A percentile compares a stretch with the other conserved stretches of the same genome.
Conservation (phyloP, 805 yeast genomes). For the Schizosaccharomyces japonicus region DNA sequence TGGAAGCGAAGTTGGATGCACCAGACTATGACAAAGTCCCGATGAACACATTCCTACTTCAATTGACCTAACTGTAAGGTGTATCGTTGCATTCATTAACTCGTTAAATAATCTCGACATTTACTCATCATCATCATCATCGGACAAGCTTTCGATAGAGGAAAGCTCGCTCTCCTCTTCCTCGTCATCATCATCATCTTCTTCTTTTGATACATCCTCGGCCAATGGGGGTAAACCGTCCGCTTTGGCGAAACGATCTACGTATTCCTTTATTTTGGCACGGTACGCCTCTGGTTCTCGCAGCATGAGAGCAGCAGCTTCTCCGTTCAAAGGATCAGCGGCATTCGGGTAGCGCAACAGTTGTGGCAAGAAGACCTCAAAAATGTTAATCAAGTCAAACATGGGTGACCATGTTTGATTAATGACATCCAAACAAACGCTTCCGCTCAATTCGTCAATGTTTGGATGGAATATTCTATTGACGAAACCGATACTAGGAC, state of each 20-base stretch:
- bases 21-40: no score
- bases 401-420: slow-evolving; percentile 97
- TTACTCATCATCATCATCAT: not conserved
- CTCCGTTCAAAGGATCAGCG: slow-evolving; percentile 75
- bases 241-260: not conserved
- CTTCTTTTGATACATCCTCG: no score
- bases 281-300: slow-evolving; percentile 44
- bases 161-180: not conserved
- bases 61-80: no score
- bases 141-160: not conserved
- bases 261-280: slow-evolving; percentile 30
- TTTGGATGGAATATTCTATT: slow-evolving; percentile 89
- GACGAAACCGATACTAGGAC: slow-evolving; percentile 84
- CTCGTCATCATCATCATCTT: not conserved
- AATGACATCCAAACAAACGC: slow-evolving; percentile 86
- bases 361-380: slow-evolving; percentile 85
- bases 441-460: slow-evolving; percentile 68
- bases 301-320: slow-evolving; percentile 59
- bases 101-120: no score
- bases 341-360: slow-evolving; percentile 79
- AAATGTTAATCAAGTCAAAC: slow-evolving; percentile 75
- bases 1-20: no score
- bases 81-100: no score
- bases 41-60: no score
- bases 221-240: no score